Evolutionary conservation across 169 alveolate genomes (phyloP).

Genomic region (Perkinsus olseni): DNA sequence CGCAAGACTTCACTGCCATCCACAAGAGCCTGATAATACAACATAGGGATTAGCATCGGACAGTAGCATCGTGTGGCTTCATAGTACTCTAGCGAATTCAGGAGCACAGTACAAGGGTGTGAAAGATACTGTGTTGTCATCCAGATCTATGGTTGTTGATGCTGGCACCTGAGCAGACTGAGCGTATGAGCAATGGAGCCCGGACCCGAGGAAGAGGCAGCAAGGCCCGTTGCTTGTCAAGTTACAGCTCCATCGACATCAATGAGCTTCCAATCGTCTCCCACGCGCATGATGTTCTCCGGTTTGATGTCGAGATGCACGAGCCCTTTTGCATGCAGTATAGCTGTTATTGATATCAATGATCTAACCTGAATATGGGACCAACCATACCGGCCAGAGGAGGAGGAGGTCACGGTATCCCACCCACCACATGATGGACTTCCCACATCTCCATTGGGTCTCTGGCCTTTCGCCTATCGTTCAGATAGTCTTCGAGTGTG

Average conservation of each 20-base stretch:
- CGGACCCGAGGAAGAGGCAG: no score
- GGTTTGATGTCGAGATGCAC: conserved; percentile 29
- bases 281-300: conserved; percentile 24
- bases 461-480: not conserved
- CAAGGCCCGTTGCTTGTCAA: not conserved
- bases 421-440: not conserved
- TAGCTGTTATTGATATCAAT: not conserved
- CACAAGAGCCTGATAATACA: not conserved
- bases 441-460: not conserved
- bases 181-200: no score
- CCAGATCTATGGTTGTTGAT: not conserved
- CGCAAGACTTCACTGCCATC: not conserved
- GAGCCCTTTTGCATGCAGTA: conserved; percentile 28
- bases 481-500: not conserved
- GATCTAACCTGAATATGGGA: not conserved
- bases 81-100: conserved; percentile 26
- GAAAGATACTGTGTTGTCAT: conserved; percentile 26
- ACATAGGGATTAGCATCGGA: no score
- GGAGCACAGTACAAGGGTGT: conserved; percentile 40
- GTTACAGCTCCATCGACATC: conserved; percentile 33
- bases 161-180: not conserved
- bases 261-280: conserved; percentile 23
- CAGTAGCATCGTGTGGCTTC: no score
- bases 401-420: not conserved
- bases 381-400: not conserved